Evolutionary conservation across 805 yeast species (phyloP), one percentile per base, ranked within the genome.

Genomic region (Ogataea sp.): DNA sequence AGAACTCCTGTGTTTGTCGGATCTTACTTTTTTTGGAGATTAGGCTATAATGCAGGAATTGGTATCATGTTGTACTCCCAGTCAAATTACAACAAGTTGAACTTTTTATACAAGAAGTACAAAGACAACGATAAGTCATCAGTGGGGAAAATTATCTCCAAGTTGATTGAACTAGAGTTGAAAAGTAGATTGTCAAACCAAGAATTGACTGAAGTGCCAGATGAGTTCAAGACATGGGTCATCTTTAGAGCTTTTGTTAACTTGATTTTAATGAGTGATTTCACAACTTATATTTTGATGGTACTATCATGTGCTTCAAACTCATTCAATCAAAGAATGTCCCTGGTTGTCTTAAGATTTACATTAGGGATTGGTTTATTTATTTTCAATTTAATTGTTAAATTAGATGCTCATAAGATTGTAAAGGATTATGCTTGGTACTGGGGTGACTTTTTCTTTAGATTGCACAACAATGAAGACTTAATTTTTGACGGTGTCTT

Each of bases 361-460:
- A 39, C 63, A 1, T 59, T 78, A 14, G 95, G 95, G n/a, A 49
- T 68, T 1, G 45, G 63, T 5, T 68, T 85, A 49, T 77, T 84
- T 43, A 43, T 82, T 16, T 83, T 86, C 65, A 85, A 85, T 53
- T 65, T 82, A 23, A 82, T 93, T 88, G 95, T 85, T 35, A 85
- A 85, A 56, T 62, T 84, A 20, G 89, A 86, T 57, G 95, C 95
- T 26, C 95, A 85, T 57, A 72, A 88, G 47, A 88, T 85, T 16
- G 88, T 85, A 43, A 84, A 85, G 57, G 95, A 85, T 55, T 85
- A 79, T 55, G 95, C 95, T 10, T 85, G 95, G 95, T 85, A 85
- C 59, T 85, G 95, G 95, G 95, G 95, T 21, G 95, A 86, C 60
- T 85, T 85, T 62, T 85, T 85, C 70, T 85, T 85, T 62, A 65